These are phyloP conservation scores for Lentinula boryana DNA, from an alignment of 768 basidiomycete genomes.

Conservation along the genomic window DNA sequence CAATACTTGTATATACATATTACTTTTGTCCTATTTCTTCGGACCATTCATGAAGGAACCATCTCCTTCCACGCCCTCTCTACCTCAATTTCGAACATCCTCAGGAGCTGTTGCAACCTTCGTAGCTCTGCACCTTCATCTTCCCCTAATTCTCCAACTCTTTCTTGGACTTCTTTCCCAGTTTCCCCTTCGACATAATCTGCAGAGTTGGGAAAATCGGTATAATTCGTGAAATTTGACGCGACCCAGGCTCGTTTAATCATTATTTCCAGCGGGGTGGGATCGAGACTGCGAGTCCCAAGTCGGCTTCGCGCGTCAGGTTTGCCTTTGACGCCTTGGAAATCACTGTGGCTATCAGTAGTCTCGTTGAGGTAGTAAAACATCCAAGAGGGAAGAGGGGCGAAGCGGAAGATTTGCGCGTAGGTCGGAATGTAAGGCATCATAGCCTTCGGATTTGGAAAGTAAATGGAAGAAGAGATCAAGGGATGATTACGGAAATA, in stretches of 20 bases:
- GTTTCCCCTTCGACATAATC: background rate
- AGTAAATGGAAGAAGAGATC: background rate
- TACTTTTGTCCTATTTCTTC: too few species aligned
- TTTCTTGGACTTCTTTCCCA: background rate
- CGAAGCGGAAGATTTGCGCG: background rate
- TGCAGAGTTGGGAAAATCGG: background rate
- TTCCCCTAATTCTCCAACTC: background rate
- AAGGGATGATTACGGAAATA: background rate
- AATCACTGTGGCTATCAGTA: background rate
- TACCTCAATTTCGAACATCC: background rate
- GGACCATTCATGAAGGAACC: background rate
- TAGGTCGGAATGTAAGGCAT: background rate
- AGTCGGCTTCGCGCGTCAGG: background rate
- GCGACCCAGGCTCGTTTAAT: background rate
- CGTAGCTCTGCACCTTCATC: background rate
- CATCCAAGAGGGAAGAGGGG: background rate
- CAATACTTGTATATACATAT: too few species aligned
- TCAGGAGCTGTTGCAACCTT: background rate
- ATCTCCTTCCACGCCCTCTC: background rate
- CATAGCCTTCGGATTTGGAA: background rate
- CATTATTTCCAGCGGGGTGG: background rate
- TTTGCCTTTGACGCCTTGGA: background rate
- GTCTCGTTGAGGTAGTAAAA: background rate
- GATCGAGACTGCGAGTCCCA: background rate
- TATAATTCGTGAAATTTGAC: background rate